Conservation (phyloP, 768 basidiomycete genomes). For the Pisolithus marmoratus region DNA sequence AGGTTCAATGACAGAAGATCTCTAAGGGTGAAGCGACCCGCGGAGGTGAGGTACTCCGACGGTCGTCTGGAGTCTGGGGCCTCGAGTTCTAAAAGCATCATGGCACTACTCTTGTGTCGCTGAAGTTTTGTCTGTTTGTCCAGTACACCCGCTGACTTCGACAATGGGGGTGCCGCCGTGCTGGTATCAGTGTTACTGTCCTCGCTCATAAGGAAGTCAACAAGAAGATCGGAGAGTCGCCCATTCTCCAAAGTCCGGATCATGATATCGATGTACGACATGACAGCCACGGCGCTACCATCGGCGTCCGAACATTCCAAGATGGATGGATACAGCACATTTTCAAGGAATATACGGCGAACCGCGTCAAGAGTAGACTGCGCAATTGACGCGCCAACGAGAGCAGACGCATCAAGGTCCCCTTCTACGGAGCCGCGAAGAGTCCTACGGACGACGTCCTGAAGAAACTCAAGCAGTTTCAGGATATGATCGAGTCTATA, state of each 20-base stretch:
- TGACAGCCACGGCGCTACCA: conserved; percentile 93
- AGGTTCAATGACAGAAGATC: conserved; percentile 82
- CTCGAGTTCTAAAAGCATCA: conserved; percentile 85
- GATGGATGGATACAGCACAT: conserved; percentile 88
- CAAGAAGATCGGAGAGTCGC: conserved; percentile 61
- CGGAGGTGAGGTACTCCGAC: conserved; percentile 80
- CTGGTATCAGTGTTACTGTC: conserved; percentile 63
- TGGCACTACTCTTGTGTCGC: conserved; percentile 80
- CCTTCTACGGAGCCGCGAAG: conserved; percentile 33
- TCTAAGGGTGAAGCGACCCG: conserved; percentile 87
- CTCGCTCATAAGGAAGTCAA: conserved; percentile 79
- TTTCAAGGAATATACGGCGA: conserved; percentile 83
- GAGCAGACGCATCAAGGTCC: conserved; percentile 47
- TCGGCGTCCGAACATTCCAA: conserved; percentile 89
- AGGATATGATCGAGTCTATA: conserved; percentile 82
- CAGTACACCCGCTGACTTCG: conserved; percentile 20
- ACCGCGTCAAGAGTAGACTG: conserved; percentile 81
- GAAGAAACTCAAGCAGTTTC: conserved; percentile 85
- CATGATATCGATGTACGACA: conserved; percentile 92
- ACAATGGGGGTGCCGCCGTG: conserved; percentile 32
- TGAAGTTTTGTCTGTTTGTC: conserved; percentile 44
- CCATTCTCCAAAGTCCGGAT: conserved; percentile 67
- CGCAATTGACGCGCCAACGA: conserved; percentile 77
- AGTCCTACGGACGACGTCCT: conserved; percentile 80
- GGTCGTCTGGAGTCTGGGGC: conserved; percentile 64